Evolutionary conservation across 2,329 filamentous ascomycete genomes (phyloP).

Genomic region (Zymoseptoria passerinii): DNA sequence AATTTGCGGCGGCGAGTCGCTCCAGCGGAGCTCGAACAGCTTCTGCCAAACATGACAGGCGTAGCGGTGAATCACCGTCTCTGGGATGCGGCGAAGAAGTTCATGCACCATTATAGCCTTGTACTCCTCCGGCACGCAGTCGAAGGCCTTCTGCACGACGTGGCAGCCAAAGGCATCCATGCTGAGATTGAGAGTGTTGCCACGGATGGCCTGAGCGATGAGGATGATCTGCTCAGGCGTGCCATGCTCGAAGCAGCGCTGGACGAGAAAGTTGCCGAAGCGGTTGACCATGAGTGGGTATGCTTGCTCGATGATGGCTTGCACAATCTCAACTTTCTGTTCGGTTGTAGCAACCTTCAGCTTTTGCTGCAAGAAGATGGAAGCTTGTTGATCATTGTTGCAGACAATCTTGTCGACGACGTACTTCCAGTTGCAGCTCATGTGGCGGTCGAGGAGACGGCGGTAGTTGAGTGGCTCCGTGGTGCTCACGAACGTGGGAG

Average conservation of each 20-base stretch:
- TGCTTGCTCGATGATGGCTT: slow-evolving; percentile 88
- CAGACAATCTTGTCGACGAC: slow-evolving; percentile 99
- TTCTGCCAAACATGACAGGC: slow-evolving; percentile 99
- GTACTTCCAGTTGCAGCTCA: slow-evolving; percentile 98
- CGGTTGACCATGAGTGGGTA: slow-evolving; percentile 97
- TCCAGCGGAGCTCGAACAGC: slow-evolving; percentile 95
- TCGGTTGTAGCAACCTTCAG: slow-evolving; percentile 91
- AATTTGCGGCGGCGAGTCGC: slow-evolving; percentile 86
- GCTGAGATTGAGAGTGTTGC: slow-evolving; percentile 85
- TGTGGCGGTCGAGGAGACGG: slow-evolving; percentile 85
- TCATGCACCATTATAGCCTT: slow-evolving; percentile 99
- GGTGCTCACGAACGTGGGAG: slow-evolving; percentile 60
- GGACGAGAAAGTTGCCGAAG: slow-evolving; percentile 96
- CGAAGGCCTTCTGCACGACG: slow-evolving; percentile 97
- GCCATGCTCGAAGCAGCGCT: slow-evolving; percentile 97
- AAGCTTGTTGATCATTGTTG: slow-evolving; percentile 98
- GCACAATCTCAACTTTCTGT: slow-evolving; percentile 95
- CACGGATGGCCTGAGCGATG: slow-evolving; percentile 88
- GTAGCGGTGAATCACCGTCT: slow-evolving; percentile 97
- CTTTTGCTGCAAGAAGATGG: slow-evolving; percentile 97
- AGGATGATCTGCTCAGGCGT: slow-evolving; percentile 89
- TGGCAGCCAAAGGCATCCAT: slow-evolving; percentile 99
- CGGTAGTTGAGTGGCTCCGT: slow-evolving; percentile 95
- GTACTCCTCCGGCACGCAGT: slow-evolving; percentile 93
- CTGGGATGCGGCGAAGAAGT: slow-evolving; percentile 84